A percentile compares a stretch with the other conserved stretches of the same genome.
Conservation (phyloP, 805 yeast genomes). For the Wickerhamiella kurtzmanii region DNA sequence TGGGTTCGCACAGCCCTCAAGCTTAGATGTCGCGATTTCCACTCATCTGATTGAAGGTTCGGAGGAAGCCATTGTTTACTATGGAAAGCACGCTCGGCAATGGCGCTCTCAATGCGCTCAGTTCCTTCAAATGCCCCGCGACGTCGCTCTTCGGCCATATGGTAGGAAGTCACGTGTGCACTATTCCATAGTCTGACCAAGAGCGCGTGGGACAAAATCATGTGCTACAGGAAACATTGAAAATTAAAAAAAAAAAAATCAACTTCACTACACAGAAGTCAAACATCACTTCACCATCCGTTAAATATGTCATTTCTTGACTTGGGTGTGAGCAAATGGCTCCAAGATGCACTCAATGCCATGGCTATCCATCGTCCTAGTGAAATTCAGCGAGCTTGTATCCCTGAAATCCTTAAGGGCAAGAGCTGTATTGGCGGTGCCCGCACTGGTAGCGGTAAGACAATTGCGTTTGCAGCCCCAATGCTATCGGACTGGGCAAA, state of each 20-base stretch:
- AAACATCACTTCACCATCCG: slow-evolving; percentile 10
- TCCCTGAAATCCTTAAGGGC: slow-evolving; percentile 72
- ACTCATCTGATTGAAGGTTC: not conserved
- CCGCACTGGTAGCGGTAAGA: slow-evolving; percentile 94
- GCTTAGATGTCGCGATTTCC: slow-evolving; percentile 1
- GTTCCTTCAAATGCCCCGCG: slow-evolving; percentile 34
- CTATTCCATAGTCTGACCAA: not conserved
- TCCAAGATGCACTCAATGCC: slow-evolving; percentile 60
- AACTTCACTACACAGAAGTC: not conserved
- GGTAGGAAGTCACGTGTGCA: too few relatives aligned
- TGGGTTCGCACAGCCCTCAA: not conserved
- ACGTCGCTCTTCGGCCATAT: too few relatives aligned
- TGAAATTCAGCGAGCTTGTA: slow-evolving; percentile 73
- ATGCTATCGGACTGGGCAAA: slow-evolving; percentile 89
- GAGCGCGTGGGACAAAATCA: not conserved
- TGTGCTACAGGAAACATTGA: not conserved
- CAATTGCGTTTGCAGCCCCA: slow-evolving; percentile 96
- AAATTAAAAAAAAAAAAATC: not conserved
- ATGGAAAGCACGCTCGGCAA: slow-evolving; percentile 40
- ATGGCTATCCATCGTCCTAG: slow-evolving; percentile 82
- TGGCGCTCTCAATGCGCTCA: slow-evolving; percentile 56
- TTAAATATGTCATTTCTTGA: slow-evolving; percentile 31
- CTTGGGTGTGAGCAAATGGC: slow-evolving; percentile 78
- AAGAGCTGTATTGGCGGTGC: slow-evolving; percentile 97
- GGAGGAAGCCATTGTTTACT: slow-evolving; percentile 11